These are phyloP conservation scores for Talaromyces thailandensis DNA, from an alignment of 495 filamentous ascomycete species.

Conservation along the genomic window DNA sequence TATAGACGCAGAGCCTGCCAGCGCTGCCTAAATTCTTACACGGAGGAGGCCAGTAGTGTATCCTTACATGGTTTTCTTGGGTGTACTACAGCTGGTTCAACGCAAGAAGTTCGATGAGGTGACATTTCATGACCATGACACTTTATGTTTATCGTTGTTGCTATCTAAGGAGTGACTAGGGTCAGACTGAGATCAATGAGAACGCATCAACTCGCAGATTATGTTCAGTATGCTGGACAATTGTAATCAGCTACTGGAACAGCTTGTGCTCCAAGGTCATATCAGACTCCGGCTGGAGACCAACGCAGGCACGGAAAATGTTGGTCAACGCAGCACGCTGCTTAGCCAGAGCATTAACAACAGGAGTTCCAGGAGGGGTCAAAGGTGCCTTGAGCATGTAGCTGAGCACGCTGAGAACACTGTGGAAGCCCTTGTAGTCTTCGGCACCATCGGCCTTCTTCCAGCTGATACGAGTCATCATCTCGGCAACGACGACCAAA, in stretches of 20 bases:
- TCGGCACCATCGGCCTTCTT: slow-evolving; percentile 50
- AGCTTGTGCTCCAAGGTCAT: slow-evolving; percentile 99
- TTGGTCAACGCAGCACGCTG: slow-evolving; percentile 92
- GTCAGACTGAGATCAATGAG: slow-evolving; percentile 1
- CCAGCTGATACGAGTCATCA: slow-evolving; percentile 98
- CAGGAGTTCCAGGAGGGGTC: slow-evolving; percentile 90
- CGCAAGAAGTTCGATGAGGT: not conserved
- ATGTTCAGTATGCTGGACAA: not conserved
- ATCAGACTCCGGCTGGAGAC: slow-evolving; percentile 94
- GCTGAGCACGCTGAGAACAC: slow-evolving; percentile 92
- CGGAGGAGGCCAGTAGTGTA: not conserved
- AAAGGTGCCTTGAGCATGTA: slow-evolving; percentile 99
- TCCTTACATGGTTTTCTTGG: not conserved
- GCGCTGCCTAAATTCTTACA: not conserved
- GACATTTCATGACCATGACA: not conserved
- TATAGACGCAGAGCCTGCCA: not conserved
- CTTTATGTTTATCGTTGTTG: not conserved
- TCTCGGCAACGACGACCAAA: slow-evolving; percentile 81
- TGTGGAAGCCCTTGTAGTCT: slow-evolving; percentile 91
- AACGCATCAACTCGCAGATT: not conserved
- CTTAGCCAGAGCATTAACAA: slow-evolving; percentile 94
- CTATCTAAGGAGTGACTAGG: slow-evolving; percentile 2
- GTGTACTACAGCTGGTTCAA: not conserved
- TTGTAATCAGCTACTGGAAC: slow-evolving; percentile 39
- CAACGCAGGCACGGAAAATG: slow-evolving; percentile 98